phyloP scores from a whole-genome alignment of 345 rosid species.

The Eucalyptus fibrosa region DNA sequence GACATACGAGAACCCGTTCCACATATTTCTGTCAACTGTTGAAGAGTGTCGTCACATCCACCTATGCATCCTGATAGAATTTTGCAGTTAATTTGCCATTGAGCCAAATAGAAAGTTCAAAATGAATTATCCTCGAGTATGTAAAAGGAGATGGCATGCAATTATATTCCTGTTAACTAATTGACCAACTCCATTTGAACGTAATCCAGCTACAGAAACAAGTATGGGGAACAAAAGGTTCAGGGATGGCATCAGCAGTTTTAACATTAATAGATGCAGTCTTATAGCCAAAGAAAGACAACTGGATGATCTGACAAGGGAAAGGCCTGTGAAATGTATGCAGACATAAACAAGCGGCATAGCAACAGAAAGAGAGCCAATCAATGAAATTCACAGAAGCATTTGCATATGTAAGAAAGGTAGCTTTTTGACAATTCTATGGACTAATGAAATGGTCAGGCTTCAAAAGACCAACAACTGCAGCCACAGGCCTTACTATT shows the following conservation, averaged over 20 bases:
- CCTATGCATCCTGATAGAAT: conserved; percentile 73
- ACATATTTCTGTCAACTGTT: conserved; percentile 73
- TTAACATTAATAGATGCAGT: neutral
- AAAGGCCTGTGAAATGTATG: neutral
- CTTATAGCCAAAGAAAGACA: neutral
- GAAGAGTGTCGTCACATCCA: conserved; percentile 78
- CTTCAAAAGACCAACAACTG: neutral
- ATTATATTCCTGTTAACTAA: neutral
- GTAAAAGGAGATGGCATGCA: neutral
- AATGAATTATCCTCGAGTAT: neutral
- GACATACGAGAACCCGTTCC: conserved; percentile 86
- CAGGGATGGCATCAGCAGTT: neutral
- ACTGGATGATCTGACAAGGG: neutral
- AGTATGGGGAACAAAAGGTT: neutral
- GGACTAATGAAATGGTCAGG: neutral
- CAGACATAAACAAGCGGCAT: neutral
- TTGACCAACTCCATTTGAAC: neutral
- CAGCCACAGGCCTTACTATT: neutral
- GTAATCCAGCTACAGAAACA: neutral
- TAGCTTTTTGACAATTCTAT: neutral
- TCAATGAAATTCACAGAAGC: neutral
- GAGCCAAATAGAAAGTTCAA: neutral
- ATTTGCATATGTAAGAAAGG: neutral
- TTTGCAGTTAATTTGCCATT: neutral
- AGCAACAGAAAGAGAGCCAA: neutral